These are phyloP conservation scores for Russula ochroleuca DNA, from an alignment of 768 basidiomycete species.

Conservation along the genomic window DNA sequence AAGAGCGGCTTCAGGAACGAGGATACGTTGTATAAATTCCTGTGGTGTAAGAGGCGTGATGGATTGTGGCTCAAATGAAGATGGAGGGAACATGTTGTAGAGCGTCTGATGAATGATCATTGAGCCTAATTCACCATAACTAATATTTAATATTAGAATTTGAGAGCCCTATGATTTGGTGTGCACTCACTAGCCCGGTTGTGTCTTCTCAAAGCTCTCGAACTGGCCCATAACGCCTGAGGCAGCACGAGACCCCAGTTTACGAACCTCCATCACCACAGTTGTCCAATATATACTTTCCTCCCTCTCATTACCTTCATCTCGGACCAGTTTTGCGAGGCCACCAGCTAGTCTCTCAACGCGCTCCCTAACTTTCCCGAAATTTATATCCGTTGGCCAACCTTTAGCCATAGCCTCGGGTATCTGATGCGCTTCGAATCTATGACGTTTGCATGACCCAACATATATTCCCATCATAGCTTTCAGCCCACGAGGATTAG, in stretches of 20 bases:
- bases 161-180: too few relatives aligned
- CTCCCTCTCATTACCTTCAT: slow-evolving; percentile 34
- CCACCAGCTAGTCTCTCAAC: slow-evolving; percentile 47
- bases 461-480: slow-evolving; percentile 53
- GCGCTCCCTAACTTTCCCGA: slow-evolving; percentile 49
- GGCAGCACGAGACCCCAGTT: slow-evolving; percentile 60
- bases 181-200: slow-evolving; percentile 81
- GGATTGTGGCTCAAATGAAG: slow-evolving; percentile 48
- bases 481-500: slow-evolving; percentile 61
- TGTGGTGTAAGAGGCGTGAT: slow-evolving; percentile 63
- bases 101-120: slow-evolving; percentile 76
- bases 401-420: slow-evolving; percentile 66
- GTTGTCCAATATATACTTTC: slow-evolving; percentile 67
- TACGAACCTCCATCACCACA: slow-evolving; percentile 55
- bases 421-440: slow-evolving; percentile 67
- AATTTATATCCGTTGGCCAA: slow-evolving; percentile 75
- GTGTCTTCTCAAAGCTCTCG: slow-evolving; percentile 71
- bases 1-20: slow-evolving; percentile 86
- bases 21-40: slow-evolving; percentile 76
- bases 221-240: slow-evolving; percentile 72
- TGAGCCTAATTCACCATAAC: slow-evolving; percentile 84
- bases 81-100: slow-evolving; percentile 67
- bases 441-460: slow-evolving; percentile 70
- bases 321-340: slow-evolving; percentile 51
- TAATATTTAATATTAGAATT: slow-evolving; percentile 32